Conservation (phyloP, 768 basidiomycete species). For the Leccinum olivaceopallidum region DNA sequence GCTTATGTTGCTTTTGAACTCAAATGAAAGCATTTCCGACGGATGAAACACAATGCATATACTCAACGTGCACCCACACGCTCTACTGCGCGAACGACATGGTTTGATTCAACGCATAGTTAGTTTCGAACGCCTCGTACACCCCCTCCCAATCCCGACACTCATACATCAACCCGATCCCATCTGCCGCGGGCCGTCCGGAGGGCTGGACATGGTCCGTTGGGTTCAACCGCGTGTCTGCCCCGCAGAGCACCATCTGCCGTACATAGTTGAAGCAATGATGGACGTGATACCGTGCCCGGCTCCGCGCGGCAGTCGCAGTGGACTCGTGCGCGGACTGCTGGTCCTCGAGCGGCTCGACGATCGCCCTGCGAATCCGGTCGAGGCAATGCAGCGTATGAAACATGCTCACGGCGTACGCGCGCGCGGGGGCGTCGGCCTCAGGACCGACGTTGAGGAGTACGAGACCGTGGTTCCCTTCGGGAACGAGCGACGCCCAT, state of each 20-base stretch:
- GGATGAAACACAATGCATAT: not conserved
- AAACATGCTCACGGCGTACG: slow-evolving; percentile 39
- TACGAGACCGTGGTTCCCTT: slow-evolving; percentile 20
- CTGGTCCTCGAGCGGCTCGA: not conserved
- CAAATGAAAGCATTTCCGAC: not conserved
- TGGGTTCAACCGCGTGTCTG: slow-evolving; percentile 34
- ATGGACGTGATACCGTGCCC: slow-evolving; percentile 15
- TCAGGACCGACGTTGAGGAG: slow-evolving; percentile 10
- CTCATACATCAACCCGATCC: slow-evolving; percentile 22
- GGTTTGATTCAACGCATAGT: slow-evolving; percentile 22
- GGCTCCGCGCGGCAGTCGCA: not conserved
- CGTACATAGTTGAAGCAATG: slow-evolving; percentile 44
- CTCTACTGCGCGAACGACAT: slow-evolving; percentile 12
- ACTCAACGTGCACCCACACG: not conserved
- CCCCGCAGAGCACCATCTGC: slow-evolving; percentile 39
- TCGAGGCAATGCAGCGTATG: slow-evolving; percentile 44
- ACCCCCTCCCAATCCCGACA: slow-evolving; percentile 26
- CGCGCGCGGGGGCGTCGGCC: slow-evolving; percentile 24
- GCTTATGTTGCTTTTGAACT: not conserved
- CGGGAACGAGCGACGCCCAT: slow-evolving; percentile 27
- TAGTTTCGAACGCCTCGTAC: slow-evolving; percentile 24
- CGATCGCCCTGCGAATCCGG: slow-evolving; percentile 32
- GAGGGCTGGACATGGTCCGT: slow-evolving; percentile 13
- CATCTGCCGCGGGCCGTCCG: slow-evolving; percentile 19
- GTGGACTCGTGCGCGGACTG: not conserved